phyloP scores from a whole-genome alignment of 768 basidiomycete species.

The Macrocybe gigantea region DNA sequence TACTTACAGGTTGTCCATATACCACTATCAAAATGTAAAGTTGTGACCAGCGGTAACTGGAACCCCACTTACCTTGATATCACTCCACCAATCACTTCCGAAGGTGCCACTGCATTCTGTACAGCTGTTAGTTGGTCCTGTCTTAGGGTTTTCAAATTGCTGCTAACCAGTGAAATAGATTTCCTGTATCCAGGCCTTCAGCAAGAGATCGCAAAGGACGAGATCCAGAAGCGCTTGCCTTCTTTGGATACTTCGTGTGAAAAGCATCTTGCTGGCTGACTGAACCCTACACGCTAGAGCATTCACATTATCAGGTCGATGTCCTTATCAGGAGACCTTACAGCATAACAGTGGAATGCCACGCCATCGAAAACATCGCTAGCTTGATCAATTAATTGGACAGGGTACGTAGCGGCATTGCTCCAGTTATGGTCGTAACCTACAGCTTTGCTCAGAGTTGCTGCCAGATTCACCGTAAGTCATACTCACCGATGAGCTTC shows the following conservation, averaged over 20 bases:
- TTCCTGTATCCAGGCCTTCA: slow-evolving; percentile 15
- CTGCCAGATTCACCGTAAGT: not conserved
- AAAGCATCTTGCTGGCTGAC: slow-evolving; percentile 51
- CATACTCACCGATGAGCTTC: slow-evolving; percentile 46
- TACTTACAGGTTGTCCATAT: slow-evolving; percentile 17
- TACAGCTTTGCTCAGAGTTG: slow-evolving; percentile 1
- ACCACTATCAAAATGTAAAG: slow-evolving; percentile 10
- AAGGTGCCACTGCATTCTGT: slow-evolving; percentile 58
- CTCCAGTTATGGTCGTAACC: slow-evolving; percentile 66
- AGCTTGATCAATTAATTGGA: slow-evolving; percentile 52
- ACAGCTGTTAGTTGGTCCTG: not conserved
- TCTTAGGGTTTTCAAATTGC: not conserved
- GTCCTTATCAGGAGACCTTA: slow-evolving; percentile 6
- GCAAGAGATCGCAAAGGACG: not conserved
- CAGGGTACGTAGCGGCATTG: slow-evolving; percentile 54
- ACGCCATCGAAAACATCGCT: slow-evolving; percentile 54
- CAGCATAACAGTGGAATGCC: slow-evolving; percentile 65
- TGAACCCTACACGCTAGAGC: slow-evolving; percentile 25
- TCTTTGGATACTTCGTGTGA: slow-evolving; percentile 47
- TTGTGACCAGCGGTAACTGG: slow-evolving; percentile 5
- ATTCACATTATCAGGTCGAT: no score
- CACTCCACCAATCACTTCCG: slow-evolving; percentile 70
- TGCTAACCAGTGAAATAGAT: slow-evolving; percentile 35
- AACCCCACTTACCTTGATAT: slow-evolving; percentile 52
- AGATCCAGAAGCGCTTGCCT: slow-evolving; percentile 24